Evolutionary conservation across 2,329 filamentous ascomycete species (phyloP).

Genomic region (Pyrenophora tritici-repentis): DNA sequence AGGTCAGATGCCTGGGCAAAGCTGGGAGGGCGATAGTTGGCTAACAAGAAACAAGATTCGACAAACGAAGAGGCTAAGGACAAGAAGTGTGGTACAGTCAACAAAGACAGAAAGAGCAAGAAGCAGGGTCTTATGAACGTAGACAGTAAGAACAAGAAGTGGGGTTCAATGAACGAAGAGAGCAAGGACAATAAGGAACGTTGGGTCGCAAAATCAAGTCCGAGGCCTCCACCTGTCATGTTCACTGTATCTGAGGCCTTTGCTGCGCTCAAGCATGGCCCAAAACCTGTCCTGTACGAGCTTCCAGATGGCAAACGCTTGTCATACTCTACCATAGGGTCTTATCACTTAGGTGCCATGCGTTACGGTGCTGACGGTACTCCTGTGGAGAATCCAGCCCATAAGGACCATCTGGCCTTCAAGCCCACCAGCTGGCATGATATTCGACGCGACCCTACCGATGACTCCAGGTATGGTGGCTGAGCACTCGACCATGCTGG

Average conservation of each 20-base stretch:
- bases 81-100: no score
- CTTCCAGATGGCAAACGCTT: constrained; percentile 12
- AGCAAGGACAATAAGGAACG: not conserved
- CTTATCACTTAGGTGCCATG: constrained; percentile 19
- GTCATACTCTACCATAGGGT: constrained; percentile 14
- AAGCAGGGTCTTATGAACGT: no score
- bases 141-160: not conserved
- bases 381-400: no score
- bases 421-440: no score
- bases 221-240: constrained; percentile 9
- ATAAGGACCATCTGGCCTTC: no score
- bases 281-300: constrained; percentile 6
- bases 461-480: no score
- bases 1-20: no score
- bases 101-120: not conserved
- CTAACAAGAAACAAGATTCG: no score
- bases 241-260: constrained; percentile 18
- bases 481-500: no score
- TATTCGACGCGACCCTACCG: no score
- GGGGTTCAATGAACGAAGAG: not conserved
- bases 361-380: not conserved
- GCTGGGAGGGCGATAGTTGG: not conserved
- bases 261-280: not conserved
- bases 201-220: not conserved
- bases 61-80: no score